Evolutionary conservation across 2,329 filamentous ascomycete genomes (phyloP).

Genomic region (Talaromyces funiculosus): DNA sequence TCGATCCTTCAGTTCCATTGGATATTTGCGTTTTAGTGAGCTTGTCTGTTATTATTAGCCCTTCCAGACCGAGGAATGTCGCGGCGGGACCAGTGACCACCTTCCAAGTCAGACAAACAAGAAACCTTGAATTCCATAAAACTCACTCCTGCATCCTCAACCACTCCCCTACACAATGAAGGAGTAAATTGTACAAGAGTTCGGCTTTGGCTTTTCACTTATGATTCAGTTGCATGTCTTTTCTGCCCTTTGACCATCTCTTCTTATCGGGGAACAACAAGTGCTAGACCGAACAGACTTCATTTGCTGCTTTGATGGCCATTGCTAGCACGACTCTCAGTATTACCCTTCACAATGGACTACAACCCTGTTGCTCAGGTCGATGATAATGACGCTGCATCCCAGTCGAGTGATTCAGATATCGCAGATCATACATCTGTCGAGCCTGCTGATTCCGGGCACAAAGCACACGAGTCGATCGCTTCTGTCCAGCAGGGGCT

Average conservation of each 20-base stretch:
- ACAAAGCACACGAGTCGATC: constrained; percentile 7
- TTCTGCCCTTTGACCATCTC: background rate
- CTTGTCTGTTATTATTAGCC: background rate
- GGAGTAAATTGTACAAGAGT: background rate
- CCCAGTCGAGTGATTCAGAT: constrained; percentile 28
- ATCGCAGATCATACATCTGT: constrained; percentile 22
- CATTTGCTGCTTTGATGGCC: constrained; percentile 7
- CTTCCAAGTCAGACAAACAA: background rate
- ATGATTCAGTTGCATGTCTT: background rate
- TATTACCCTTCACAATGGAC: constrained; percentile 29
- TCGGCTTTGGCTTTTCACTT: background rate
- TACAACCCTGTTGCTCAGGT: constrained; percentile 41
- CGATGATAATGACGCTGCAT: constrained; percentile 30
- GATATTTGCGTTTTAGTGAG: background rate
- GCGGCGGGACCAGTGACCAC: background rate
- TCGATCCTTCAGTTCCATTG: background rate
- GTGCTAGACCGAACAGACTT: background rate
- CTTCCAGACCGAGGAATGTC: constrained; percentile 3
- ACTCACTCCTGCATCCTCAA: background rate
- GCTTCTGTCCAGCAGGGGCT: background rate
- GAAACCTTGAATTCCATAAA: background rate
- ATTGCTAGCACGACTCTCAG: background rate
- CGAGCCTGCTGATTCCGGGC: background rate
- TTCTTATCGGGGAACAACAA: background rate
- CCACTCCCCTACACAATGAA: background rate